Evolutionary conservation across 805 yeast genomes (phyloP).

Genomic region (Cyberlindnera bimundalis): DNA sequence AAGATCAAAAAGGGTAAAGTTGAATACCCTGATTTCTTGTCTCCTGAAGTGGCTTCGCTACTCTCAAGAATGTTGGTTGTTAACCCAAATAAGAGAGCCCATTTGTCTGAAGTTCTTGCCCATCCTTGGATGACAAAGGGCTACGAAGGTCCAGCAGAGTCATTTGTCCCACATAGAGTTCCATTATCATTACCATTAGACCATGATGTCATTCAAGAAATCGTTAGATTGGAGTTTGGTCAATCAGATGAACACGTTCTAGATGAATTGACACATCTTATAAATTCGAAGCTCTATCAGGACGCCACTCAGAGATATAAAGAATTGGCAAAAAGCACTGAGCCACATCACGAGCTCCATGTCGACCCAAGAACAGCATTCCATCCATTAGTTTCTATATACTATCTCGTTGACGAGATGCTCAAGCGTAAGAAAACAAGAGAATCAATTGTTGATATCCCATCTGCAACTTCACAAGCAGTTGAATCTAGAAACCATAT

Average conservation of each 20-base stretch:
- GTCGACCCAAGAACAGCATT: slow-evolving; percentile 72
- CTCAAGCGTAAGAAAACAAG: slow-evolving; percentile 62
- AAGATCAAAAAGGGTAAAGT: slow-evolving; percentile 90
- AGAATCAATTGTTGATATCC: slow-evolving; percentile 36
- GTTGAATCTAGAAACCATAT: too few relatives aligned
- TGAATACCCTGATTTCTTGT: slow-evolving; percentile 81
- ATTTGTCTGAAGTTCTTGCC: slow-evolving; percentile 68
- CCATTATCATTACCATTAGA: slow-evolving; percentile 75
- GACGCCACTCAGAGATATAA: slow-evolving; percentile 63
- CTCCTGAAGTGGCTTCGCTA: slow-evolving; percentile 75
- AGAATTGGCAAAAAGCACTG: slow-evolving; percentile 8
- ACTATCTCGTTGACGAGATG: slow-evolving; percentile 85
- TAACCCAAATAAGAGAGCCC: slow-evolving; percentile 77
- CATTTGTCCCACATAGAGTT: slow-evolving; percentile 69
- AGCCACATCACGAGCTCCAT: slow-evolving; percentile 8
- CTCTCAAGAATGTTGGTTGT: slow-evolving; percentile 89
- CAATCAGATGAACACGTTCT: slow-evolving; percentile 52
- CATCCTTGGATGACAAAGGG: slow-evolving; percentile 97
- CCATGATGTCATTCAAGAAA: slow-evolving; percentile 62
- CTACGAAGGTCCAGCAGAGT: slow-evolving; percentile 66
- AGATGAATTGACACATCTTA: slow-evolving; percentile 51
- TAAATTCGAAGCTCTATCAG: slow-evolving; percentile 65
- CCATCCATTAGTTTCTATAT: slow-evolving; percentile 86
- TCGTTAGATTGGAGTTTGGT: slow-evolving; percentile 78
- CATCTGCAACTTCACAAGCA: slow-evolving; percentile 14